Evolutionary conservation across 2,329 filamentous ascomycete genomes (phyloP).

Genomic region (Ophiocordyceps unilateralis): DNA sequence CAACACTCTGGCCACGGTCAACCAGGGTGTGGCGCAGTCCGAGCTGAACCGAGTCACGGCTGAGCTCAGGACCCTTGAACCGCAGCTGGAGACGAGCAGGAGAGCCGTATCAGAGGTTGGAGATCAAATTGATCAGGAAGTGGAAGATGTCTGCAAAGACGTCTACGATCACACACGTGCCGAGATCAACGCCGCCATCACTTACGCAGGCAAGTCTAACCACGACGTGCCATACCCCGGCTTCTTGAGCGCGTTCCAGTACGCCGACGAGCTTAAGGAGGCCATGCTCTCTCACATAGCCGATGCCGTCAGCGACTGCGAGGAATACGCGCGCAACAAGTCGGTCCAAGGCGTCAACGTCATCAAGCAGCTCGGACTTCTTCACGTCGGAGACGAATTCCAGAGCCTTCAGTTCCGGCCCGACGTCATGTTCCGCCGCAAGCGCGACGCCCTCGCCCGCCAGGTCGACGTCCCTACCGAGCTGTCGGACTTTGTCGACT

Average conservation of each 20-base stretch:
- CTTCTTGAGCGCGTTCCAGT: constrained; percentile 69
- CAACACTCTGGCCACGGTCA: constrained; percentile 66
- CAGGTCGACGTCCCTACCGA: constrained; percentile 81
- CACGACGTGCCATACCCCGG: constrained; percentile 79
- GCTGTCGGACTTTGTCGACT: constrained; percentile 84
- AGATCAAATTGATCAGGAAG: constrained; percentile 63
- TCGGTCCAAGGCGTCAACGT: constrained; percentile 67
- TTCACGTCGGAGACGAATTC: constrained; percentile 80
- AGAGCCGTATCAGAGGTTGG: constrained; percentile 65
- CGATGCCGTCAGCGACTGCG: constrained; percentile 58
- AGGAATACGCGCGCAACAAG: constrained; percentile 66
- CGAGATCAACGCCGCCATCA: constrained; percentile 58
- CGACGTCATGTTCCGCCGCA: constrained; percentile 85
- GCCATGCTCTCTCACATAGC: constrained; percentile 85
- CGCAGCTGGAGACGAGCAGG: constrained; percentile 67
- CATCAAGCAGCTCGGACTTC: constrained; percentile 74
- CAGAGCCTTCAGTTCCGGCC: constrained; percentile 73
- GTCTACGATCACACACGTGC: constrained; percentile 73
- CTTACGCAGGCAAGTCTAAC: constrained; percentile 56
- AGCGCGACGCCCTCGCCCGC: constrained; percentile 63
- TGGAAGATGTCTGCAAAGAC: constrained; percentile 70
- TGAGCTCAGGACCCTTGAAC: constrained; percentile 70
- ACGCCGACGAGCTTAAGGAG: constrained; percentile 80
- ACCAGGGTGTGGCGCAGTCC: constrained; percentile 67
- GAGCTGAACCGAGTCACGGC: constrained; percentile 70